A percentile compares a stretch with the other conserved stretches of the same genome.
phyloP scores from a whole-genome alignment of 2,329 filamentous ascomycete genomes.

The Alternaria angustiovoidea region DNA sequence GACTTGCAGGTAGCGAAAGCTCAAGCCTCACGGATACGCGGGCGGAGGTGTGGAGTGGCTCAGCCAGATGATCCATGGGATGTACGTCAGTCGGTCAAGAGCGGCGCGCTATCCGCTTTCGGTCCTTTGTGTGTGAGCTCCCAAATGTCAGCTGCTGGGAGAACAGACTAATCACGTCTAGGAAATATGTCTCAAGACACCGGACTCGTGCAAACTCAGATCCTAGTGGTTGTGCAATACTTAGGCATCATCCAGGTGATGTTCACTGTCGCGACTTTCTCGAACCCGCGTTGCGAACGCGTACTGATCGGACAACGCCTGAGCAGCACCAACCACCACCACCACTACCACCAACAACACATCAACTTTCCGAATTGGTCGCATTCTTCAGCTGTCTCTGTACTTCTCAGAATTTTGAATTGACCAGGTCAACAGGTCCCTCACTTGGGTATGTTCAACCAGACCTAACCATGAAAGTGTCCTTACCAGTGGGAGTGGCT shows the following conservation, averaged over 20 bases:
- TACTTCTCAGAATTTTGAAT: accelerated
- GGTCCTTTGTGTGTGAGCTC: constrained; percentile 9
- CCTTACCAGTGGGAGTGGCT: not conserved
- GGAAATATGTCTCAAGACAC: not conserved
- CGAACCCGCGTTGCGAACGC: not conserved
- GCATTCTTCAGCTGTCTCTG: no score
- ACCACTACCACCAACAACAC: not conserved
- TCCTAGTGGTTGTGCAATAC: not conserved
- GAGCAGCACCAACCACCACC: not conserved
- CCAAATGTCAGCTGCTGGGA: constrained; percentile 9
- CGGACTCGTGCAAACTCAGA: not conserved
- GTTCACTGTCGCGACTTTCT: not conserved
- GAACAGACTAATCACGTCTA: not conserved
- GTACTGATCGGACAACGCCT: not conserved
- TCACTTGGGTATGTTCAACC: not conserved
- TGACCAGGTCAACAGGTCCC: not conserved
- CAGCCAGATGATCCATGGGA: constrained; percentile 16
- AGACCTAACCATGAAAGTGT: not conserved
- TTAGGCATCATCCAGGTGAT: not conserved
- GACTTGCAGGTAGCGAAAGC: constrained; percentile 17
- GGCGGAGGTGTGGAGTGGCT: constrained; percentile 28
- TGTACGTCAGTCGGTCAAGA: constrained; percentile 20
- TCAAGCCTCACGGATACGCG: constrained; percentile 28
- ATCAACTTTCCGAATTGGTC: not conserved
- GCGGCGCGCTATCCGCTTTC: constrained; percentile 15